These are phyloP conservation scores for Podosphaera xanthii DNA, from an alignment of 2,329 filamentous ascomycete genomes.

Conservation along the genomic window DNA sequence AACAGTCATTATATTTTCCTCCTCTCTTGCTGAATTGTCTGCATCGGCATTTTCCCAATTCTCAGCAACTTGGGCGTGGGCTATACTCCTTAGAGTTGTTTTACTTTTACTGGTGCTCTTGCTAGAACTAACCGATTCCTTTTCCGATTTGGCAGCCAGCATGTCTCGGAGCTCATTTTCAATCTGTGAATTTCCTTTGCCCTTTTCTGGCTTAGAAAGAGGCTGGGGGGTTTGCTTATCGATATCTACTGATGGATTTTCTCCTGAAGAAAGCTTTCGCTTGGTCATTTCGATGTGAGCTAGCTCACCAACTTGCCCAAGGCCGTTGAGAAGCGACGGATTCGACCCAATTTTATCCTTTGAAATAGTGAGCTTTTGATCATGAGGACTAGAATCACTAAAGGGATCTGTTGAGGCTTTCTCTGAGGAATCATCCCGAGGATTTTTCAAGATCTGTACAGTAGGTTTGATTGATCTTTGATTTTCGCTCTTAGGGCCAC, in stretches of 20 bases:
- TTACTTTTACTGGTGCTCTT: background rate
- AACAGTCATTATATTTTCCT: slow-evolving; percentile 46
- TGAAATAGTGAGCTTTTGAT: slow-evolving; percentile 6
- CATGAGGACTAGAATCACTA: slow-evolving; percentile 10
- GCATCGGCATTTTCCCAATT: slow-evolving; percentile 78
- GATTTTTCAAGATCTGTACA: slow-evolving; percentile 15
- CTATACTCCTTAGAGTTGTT: slow-evolving; percentile 24
- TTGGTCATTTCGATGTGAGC: too few species aligned
- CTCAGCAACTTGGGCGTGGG: slow-evolving; percentile 41
- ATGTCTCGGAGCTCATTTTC: slow-evolving; percentile 26
- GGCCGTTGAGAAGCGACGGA: slow-evolving; percentile 13
- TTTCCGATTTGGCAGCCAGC: slow-evolving; percentile 27
- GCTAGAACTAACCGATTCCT: slow-evolving; percentile 23
- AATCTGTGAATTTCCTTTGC: slow-evolving; percentile 26
- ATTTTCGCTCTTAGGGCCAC: slow-evolving; percentile 23
- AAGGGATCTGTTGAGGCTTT: slow-evolving; percentile 12
- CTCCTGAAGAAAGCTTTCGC: too few species aligned
- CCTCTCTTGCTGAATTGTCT: slow-evolving; percentile 38
- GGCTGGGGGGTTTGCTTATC: slow-evolving; percentile 21
- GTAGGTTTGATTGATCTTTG: slow-evolving; percentile 14
- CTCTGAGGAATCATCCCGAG: background rate
- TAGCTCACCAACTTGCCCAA: slow-evolving; percentile 18
- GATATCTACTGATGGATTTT: slow-evolving; percentile 17
- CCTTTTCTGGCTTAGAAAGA: slow-evolving; percentile 11
- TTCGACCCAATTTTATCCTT: slow-evolving; percentile 13